Percentiles rank a stretch among this genome's conserved stretches.
phyloP scores from a whole-genome alignment of 805 yeast genomes.

The Schwanniomyces pseudopolymorphus region DNA sequence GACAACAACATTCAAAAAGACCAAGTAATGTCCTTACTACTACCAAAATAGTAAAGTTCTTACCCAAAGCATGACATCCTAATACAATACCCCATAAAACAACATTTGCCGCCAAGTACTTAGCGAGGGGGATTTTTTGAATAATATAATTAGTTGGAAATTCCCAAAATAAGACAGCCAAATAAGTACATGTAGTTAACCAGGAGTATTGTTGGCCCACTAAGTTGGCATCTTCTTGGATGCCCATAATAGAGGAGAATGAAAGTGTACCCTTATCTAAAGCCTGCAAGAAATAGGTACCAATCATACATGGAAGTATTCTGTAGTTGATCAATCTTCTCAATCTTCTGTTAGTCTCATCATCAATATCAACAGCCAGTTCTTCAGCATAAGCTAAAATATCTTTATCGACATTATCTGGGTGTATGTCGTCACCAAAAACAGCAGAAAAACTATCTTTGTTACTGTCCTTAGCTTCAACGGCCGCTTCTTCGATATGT shows the following conservation, averaged over 20 bases:
- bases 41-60: conserved; percentile 31
- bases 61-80: conserved; percentile 28
- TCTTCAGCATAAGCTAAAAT: conserved; percentile 14
- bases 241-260: conserved; percentile 42
- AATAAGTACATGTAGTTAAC: conserved; percentile 29
- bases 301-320: conserved; percentile 2
- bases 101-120: conserved; percentile 8
- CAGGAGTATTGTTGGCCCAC: conserved; percentile 22
- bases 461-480: background rate
- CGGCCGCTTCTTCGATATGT: conserved; percentile 1
- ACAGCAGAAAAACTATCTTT: background rate
- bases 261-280: conserved; percentile 46
- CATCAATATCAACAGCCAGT: conserved; percentile 20
- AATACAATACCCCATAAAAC: conserved; percentile 19
- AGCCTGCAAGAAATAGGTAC: conserved; percentile 1
- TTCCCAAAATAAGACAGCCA: conserved; percentile 19
- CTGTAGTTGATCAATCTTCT: conserved; percentile 13
- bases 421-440: background rate
- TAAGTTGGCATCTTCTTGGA: conserved; percentile 19
- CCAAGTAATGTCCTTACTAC: conserved; percentile 35
- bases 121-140: conserved; percentile 18
- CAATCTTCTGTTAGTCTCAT: conserved; percentile 20
- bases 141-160: conserved; percentile 16
- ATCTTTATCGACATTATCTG: conserved; percentile 11
- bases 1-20: conserved; percentile 24